Base-by-base conservation (phyloP, 495 filamentous ascomycete genomes). In the Elaphomyces granulatus region DNA sequence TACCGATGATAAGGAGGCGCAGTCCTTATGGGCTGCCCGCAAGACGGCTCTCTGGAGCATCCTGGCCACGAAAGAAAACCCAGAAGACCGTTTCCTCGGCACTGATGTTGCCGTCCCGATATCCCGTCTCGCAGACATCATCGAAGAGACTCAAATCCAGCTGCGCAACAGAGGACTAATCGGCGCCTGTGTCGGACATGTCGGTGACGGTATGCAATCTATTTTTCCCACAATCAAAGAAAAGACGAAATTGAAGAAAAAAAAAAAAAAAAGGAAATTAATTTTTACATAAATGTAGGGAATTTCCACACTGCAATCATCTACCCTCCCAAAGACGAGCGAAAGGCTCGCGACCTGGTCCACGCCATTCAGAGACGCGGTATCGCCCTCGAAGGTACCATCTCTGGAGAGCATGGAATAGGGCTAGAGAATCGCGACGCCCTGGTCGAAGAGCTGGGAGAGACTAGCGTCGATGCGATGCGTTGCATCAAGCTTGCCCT, bases 231-330 rank as follows among this genome's bases (percentile, higher is more conserved):
- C 23, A 6, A 6, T 6, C 23, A 6, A 12, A 28, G 6, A 28
- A 28, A 12, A 6, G 23, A 28, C 12, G 23, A 28, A 12, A 28
- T 12, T 28, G 23, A 28, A 12, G n/a, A n/a, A n/a, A n/a, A n/a
- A n/a, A n/a, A n/a, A n/a, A n/a, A n/a, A n/a, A n/a, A n/a, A n/a
- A n/a, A n/a, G n/a, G n/a, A n/a, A n/a, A n/a, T n/a, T n/a, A n/a
- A n/a, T n/a, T n/a, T 28, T 28, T 6, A 28, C 23, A 28, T 12
- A 12, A 12, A 6, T 6, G 23, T 12, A 28, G 23, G 23, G 23
- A 95, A 95, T 56, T 94, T 94, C 58, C 87, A 94, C 53, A 76
- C 84, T 49, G 81, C 77, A 54, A 86, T 94, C 50, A 75, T 94
- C 55, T 94, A 90, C 51, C 75, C 88, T 50, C 63, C 70, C 20